Base-by-base conservation (phyloP, 1,284 basidiomycete genomes). In the Peniophora sp. region DNA sequence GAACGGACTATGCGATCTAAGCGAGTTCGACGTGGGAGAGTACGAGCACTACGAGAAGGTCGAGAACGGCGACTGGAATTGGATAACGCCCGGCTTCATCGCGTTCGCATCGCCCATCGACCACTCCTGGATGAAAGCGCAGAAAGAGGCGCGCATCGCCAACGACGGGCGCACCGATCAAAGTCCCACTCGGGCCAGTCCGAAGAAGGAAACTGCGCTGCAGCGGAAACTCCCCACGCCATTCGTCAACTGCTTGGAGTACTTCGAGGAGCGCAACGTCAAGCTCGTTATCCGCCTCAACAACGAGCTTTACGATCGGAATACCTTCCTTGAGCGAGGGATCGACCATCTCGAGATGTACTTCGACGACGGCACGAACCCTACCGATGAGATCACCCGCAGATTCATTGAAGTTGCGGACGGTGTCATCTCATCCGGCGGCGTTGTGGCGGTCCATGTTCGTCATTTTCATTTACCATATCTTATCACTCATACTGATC, bases 341-440 rank as follows among this genome's bases (percentile, higher is more conserved):
- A 94, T 99, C 60, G 83, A 88, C 55, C 96, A 99, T 61, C 74
- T 85, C 64, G 92, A 94, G 59, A 75, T 98, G 62, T 98, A 97
- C 70, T 99, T 97, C 62, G 95, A 98, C 67, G 96, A 99, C 63
- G 96, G 96, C n/a, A 94, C 91, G 24, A 97, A 96, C 65, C 96
- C 96, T 2, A 88, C 92, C 1, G 91, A 97, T 65, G 92, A 96
- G 53, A 97, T 98, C 60, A 86, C 96, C 24, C 78, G 90, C 47
- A 83, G 84, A 50, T 99, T 99, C 64, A 91, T 99, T 62, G 83
- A 85, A 54, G 71, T 90, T 45, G 83, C 88, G 0, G 93, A 97
- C 62, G 74, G 81, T 32, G 76, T 88, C 24, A 84, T 98, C 47
- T 78, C 83, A 55, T 68, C 64, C n/a, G 88, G 84, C 36, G 89